Conservation (phyloP, 1,284 basidiomycete genomes). For the Garcileccinum viscosum region DNA sequence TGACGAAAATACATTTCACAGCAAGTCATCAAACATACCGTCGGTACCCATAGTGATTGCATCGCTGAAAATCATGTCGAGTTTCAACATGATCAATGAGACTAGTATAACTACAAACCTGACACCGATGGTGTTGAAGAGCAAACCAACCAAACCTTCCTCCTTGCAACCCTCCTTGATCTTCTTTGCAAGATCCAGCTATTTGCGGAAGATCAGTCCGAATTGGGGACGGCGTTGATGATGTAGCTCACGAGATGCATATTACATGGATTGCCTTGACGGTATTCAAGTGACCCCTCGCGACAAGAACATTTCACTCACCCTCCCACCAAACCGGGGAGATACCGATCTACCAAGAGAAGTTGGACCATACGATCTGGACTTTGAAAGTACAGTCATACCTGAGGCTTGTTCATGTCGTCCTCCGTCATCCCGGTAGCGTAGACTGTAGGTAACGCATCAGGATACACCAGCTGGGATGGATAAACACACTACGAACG, state of each 20-base stretch:
- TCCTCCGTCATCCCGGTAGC: slow-evolving; percentile 77
- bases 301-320: slow-evolving; percentile 36
- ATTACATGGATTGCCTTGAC: slow-evolving; percentile 81
- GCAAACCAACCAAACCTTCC: slow-evolving; percentile 77
- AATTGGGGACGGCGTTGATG: neutral
- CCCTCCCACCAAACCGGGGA: slow-evolving; percentile 90
- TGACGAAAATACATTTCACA: slow-evolving; percentile 7
- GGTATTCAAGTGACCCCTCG: slow-evolving; percentile 12
- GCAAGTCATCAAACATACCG: slow-evolving; percentile 50
- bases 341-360: slow-evolving; percentile 70
- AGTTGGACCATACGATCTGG: slow-evolving; percentile 6
- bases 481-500: slow-evolving; percentile 50
- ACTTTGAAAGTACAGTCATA: slow-evolving; percentile 33
- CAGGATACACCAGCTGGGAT: slow-evolving; percentile 6
- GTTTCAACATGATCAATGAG: neutral
- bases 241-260: slow-evolving; percentile 65
- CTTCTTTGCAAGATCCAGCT: slow-evolving; percentile 78
- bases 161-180: slow-evolving; percentile 80
- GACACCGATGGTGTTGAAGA: slow-evolving; percentile 83
- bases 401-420: slow-evolving; percentile 85
- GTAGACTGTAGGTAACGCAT: slow-evolving; percentile 59
- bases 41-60: slow-evolving; percentile 86
- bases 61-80: slow-evolving; percentile 52
- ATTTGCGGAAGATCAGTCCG: slow-evolving; percentile 17
- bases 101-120: slow-evolving; percentile 51